Conservation (phyloP, 129 eudicot species). For the Glebionis coronaria region DNA sequence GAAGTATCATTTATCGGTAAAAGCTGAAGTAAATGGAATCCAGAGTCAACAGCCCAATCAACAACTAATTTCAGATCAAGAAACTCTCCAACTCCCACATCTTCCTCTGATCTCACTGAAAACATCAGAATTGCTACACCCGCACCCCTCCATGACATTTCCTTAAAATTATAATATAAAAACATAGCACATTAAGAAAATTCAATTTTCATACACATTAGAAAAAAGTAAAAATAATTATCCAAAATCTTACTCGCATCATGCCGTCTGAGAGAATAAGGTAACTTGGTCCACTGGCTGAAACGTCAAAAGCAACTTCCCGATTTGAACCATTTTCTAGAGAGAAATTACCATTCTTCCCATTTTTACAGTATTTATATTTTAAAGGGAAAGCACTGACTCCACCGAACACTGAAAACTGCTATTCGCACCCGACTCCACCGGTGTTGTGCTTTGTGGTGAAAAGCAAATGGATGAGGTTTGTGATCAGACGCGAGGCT, state of each 20-base stretch:
- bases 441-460: no score
- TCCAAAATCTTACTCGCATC: conserved; percentile 71
- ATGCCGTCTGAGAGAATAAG: conserved; percentile 81
- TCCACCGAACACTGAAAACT: no score
- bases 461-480: no score
- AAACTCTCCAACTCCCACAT: conserved; percentile 96
- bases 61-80: conserved; percentile 92
- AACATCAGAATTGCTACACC: conserved; percentile 98
- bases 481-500: no score
- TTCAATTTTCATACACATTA: neutral
- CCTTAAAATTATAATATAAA: conserved; percentile 38
- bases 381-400: conserved; percentile 79
- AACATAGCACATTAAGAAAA: conserved; percentile 2
- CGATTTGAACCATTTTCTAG: conserved; percentile 74
- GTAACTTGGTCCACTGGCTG: conserved; percentile 61
- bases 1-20: conserved; percentile 98
- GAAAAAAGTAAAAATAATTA: neutral
- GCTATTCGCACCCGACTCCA: no score
- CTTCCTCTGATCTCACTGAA: conserved; percentile 91
- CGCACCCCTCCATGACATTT: conserved; percentile 98
- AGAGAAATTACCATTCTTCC: conserved; percentile 47
- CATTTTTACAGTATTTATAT: conserved; percentile 82
- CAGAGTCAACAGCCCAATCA: conserved; percentile 88
- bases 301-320: conserved; percentile 59
- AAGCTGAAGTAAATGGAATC: conserved; percentile 94